These are phyloP conservation scores for Cystobasidium sp. DNA, from an alignment of 1,284 basidiomycete species.

Conservation along the genomic window DNA sequence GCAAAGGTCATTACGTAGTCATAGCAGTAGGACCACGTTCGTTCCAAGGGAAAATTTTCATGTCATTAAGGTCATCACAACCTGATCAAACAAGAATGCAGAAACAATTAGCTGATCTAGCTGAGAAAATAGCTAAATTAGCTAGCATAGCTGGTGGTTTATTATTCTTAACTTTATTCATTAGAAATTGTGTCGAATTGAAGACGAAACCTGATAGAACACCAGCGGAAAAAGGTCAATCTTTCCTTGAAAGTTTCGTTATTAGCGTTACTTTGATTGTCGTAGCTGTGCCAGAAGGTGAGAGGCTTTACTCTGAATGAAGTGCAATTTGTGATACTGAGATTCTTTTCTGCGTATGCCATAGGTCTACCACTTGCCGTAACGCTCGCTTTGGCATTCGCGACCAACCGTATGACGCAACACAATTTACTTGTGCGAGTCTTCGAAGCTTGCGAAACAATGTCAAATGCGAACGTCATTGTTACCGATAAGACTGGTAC, in stretches of 20 bases:
- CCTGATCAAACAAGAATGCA: conserved; percentile 44
- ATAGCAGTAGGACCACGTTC: conserved; percentile 45
- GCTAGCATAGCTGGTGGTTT: conserved; percentile 45
- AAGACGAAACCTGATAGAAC: conserved; percentile 45
- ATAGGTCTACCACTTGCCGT: conserved; percentile 48
- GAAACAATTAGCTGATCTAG: conserved; percentile 44
- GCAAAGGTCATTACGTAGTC: conserved; percentile 46
- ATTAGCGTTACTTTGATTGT: conserved; percentile 48
- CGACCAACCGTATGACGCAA: conserved; percentile 48
- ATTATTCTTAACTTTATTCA: conserved; percentile 46
- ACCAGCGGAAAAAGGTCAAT: conserved; percentile 47
- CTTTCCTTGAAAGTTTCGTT: conserved; percentile 46
- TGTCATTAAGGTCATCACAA: conserved; percentile 42
- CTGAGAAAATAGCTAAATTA: conserved; percentile 47
- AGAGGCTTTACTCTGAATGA: background rate
- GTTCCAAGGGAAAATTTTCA: conserved; percentile 49
- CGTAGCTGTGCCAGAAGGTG: conserved; percentile 49
- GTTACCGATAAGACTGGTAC: conserved; percentile 49
- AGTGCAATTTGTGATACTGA: background rate
- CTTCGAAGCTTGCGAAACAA: conserved; percentile 48
- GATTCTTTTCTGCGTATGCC: background rate
- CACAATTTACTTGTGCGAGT: conserved; percentile 48
- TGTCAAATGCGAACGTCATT: conserved; percentile 48
- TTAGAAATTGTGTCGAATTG: conserved; percentile 46
- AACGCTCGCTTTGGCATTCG: conserved; percentile 48